Evolutionary conservation across 2,329 filamentous ascomycete genomes (phyloP).

Genomic region (Parastagonospora nodorum): DNA sequence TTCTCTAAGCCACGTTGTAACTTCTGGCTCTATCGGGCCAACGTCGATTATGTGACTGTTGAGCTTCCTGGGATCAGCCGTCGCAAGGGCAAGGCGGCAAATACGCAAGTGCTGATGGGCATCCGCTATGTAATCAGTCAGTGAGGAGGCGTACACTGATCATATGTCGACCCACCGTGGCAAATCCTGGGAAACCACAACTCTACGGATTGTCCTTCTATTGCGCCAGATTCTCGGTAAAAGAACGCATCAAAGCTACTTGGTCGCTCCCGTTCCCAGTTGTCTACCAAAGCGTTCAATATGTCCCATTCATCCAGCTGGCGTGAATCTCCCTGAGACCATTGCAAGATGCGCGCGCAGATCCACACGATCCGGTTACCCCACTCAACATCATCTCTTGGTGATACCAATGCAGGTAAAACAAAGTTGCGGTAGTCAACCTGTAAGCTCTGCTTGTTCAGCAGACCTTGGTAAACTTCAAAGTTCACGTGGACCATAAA

Average conservation of each 20-base stretch:
- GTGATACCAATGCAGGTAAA: constrained; percentile 6
- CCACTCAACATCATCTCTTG: constrained; percentile 18
- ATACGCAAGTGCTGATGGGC: constrained; percentile 23
- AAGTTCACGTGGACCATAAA: constrained; percentile 23
- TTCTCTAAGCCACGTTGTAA: constrained; percentile 14
- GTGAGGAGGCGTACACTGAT: neutral
- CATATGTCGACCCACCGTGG: constrained; percentile 15
- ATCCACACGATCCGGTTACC: constrained; percentile 24
- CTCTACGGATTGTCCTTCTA: constrained; percentile 12
- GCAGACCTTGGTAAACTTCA: constrained; percentile 17
- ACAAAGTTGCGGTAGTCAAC: constrained; percentile 16
- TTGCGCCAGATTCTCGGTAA: constrained; percentile 8
- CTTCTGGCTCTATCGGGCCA: constrained; percentile 1
- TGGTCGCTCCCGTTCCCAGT: constrained; percentile 23
- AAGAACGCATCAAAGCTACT: constrained; percentile 20
- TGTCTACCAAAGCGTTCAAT: constrained; percentile 15
- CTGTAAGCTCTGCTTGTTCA: constrained; percentile 13
- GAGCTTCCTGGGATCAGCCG: constrained; percentile 3
- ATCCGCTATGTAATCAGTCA: constrained; percentile 11
- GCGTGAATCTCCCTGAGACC: constrained; percentile 4
- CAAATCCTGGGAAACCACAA: constrained; percentile 19
- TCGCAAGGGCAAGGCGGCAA: constrained; percentile 16
- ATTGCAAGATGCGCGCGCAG: constrained; percentile 21
- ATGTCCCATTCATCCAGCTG: constrained; percentile 13
- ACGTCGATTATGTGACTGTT: neutral